Evolutionary conservation across 345 rosid genomes (phyloP).

Genomic region (Boechera retrofracta): DNA sequence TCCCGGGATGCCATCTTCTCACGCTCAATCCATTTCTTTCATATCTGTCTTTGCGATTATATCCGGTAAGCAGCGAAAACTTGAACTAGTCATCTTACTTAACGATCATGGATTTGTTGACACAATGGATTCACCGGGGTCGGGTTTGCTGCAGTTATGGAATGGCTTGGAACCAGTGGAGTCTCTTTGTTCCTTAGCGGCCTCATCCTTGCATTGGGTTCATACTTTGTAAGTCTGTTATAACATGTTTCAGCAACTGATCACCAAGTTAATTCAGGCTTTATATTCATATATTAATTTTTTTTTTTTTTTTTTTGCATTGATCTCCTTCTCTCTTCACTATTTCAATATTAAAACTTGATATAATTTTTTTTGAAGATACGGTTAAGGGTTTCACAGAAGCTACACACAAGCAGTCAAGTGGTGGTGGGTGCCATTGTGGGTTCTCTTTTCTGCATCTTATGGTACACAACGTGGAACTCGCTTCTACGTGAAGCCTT

Average conservation of each 20-base stretch:
- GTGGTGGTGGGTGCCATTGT: conserved; percentile 66
- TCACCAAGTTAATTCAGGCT: neutral
- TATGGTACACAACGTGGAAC: conserved; percentile 71
- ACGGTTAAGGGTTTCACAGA: conserved; percentile 78
- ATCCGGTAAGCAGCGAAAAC: conserved; percentile 50
- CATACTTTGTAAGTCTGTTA: conserved; percentile 60
- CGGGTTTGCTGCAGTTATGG: conserved; percentile 49
- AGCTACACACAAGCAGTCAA: conserved; percentile 72
- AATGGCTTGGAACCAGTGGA: conserved; percentile 56
- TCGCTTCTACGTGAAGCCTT: conserved; percentile 57
- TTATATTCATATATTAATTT: neutral
- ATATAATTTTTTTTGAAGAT: conserved; percentile 49
- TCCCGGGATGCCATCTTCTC: conserved; percentile 96
- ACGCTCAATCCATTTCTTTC: conserved; percentile 82
- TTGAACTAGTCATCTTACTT: neutral
- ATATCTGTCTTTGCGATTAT: conserved; percentile 51
- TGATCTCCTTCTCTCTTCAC: neutral
- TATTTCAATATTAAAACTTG: conserved; percentile 7
- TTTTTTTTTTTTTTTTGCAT: neutral
- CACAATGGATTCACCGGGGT: neutral
- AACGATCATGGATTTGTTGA: neutral
- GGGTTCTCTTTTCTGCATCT: conserved; percentile 58
- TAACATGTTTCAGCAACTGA: neutral
- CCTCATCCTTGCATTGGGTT: conserved; percentile 53
- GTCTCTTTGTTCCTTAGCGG: conserved; percentile 46